Evolutionary conservation across 192 early-diverging fungal species (phyloP).

Genomic region (Linnemannia schmuckeri): DNA sequence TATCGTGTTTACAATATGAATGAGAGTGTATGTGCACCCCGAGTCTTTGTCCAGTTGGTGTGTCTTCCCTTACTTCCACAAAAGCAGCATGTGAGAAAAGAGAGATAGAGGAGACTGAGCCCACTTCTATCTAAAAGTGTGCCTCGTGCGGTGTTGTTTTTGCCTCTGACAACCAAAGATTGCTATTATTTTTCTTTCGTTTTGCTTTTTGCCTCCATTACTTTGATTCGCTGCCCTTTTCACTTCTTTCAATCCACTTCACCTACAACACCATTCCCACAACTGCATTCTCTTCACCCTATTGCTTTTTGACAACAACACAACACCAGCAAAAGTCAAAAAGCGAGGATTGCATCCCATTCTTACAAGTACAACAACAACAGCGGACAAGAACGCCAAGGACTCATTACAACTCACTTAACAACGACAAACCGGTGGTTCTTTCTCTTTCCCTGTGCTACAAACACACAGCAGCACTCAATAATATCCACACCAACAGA

Average conservation of each 20-base stretch:
- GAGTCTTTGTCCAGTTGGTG: background rate
- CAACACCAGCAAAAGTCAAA: background rate
- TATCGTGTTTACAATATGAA: background rate
- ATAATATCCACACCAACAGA: background rate
- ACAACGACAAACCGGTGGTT: background rate
- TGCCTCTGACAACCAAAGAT: background rate
- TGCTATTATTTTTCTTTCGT: background rate
- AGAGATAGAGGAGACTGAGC: background rate
- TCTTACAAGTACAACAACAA: background rate
- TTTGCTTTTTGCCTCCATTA: background rate
- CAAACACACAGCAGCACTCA: background rate
- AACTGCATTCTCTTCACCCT: background rate
- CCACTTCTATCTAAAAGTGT: background rate
- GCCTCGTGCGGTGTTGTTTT: constrained; percentile 1
- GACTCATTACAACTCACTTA: background rate
- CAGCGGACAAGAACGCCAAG: background rate
- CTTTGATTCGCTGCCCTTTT: background rate
- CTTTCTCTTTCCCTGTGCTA: background rate
- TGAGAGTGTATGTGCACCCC: background rate
- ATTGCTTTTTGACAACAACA: background rate
- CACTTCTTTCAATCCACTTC: background rate
- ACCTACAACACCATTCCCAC: background rate
- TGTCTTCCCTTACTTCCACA: background rate
- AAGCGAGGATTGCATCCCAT: background rate
- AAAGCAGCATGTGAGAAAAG: constrained; percentile 4